These are phyloP conservation scores for Sechiopsis laciniata DNA, from an alignment of 306 rosid genomes.

Conservation along the genomic window DNA sequence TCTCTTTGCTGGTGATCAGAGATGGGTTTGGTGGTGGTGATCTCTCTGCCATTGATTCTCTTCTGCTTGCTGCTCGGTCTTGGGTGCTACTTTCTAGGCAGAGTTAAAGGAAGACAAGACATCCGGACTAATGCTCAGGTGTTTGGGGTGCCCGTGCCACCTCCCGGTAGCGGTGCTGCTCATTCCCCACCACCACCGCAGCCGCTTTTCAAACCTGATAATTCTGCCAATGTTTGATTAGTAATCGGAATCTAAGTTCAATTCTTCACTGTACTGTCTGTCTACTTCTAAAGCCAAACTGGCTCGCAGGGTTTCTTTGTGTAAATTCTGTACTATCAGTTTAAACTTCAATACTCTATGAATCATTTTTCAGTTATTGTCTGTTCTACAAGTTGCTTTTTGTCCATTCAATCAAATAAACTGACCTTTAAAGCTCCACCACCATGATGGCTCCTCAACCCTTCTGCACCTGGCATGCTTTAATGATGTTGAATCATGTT, in stretches of 20 bases:
- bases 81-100: constrained; percentile 81
- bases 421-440: neutral
- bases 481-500: no score
- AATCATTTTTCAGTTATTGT: constrained; percentile 10
- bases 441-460: neutral
- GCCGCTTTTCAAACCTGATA: constrained; percentile 41
- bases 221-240: constrained; percentile 39
- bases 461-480: neutral
- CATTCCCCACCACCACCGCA: constrained; percentile 29
- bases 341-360: neutral
- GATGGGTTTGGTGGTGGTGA: constrained; percentile 88
- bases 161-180: constrained; percentile 35
- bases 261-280: constrained; percentile 3
- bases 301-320: neutral
- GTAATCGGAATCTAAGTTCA: constrained; percentile 4
- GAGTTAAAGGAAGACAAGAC: constrained; percentile 58
- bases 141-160: constrained; percentile 68
- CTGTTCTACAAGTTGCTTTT: neutral
- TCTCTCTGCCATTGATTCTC: constrained; percentile 72
- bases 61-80: constrained; percentile 62
- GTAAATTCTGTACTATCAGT: neutral
- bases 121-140: constrained; percentile 50
- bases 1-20: constrained; percentile 14
- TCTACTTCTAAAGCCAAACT: neutral
- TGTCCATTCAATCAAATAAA: neutral